Percentiles rank a stretch among this genome's conserved stretches.
Conservation (phyloP, 2,329 filamentous ascomycete genomes). For the Fusarium agapanthi region DNA sequence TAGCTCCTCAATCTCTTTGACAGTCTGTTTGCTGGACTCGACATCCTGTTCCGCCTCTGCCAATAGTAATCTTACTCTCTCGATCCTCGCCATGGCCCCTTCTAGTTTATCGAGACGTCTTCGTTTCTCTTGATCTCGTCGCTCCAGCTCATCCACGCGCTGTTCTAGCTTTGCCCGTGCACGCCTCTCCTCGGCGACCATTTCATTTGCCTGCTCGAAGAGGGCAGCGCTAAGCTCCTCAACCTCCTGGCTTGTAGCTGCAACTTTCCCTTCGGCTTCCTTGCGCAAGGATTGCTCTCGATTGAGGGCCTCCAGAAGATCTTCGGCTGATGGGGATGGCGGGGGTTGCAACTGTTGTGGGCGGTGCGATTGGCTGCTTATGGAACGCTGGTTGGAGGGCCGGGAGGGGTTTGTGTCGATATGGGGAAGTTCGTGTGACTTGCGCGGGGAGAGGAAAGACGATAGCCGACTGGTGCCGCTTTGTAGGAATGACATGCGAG, state of each 20-base stretch:
- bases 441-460: conserved; percentile 56
- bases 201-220: conserved; percentile 87
- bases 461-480: conserved; percentile 56
- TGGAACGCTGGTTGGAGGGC: conserved; percentile 22
- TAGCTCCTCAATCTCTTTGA: conserved; percentile 29
- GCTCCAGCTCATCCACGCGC: conserved; percentile 73
- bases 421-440: conserved; percentile 50
- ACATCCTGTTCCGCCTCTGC: conserved; percentile 45
- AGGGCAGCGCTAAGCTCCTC: conserved; percentile 80
- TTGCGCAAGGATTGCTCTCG: conserved; percentile 73
- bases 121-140: conserved; percentile 74
- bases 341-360: conserved; percentile 16
- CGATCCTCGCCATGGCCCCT: conserved; percentile 74
- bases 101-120: conserved; percentile 75
- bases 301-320: conserved; percentile 70
- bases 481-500: conserved; percentile 57
- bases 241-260: conserved; percentile 73
- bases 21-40: conserved; percentile 28
- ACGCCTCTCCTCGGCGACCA: conserved; percentile 80
- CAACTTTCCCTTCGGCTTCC: conserved; percentile 74
- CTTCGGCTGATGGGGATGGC: conserved; percentile 49
- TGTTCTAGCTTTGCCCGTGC: conserved; percentile 77
- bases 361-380: conserved; percentile 28
- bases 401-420: conserved; percentile 29
- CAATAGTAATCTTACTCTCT: conserved; percentile 72